Base-by-base conservation (phyloP, 2,329 filamentous ascomycete species). In the Escovopsis sp. region DNA sequence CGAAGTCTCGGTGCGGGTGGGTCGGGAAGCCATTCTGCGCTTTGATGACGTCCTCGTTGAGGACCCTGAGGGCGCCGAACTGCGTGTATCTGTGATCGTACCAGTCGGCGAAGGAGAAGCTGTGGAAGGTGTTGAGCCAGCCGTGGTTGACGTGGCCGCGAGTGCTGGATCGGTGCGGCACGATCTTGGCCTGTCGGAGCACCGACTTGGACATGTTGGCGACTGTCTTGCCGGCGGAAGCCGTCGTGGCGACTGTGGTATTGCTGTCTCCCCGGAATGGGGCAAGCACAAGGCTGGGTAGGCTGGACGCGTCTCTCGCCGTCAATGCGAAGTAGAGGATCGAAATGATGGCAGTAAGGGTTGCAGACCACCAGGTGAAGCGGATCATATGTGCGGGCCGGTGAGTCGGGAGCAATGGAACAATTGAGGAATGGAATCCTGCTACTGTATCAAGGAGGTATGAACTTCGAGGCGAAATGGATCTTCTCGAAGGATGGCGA, bases 121-220 rank as follows among this genome's bases (percentile, higher is more conserved):
- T 83, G 63, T 92, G 84, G 61, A 81, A 90, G 7, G 78, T 79
- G 60, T 88, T 80, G 8, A 93, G 71, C 85, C 85, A 93, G 55
- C 80, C 83, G 55, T 92, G 82, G 54, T 92, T 73, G 26, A 73
- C 70, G 55, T 87, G 79, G 23, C 85, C 85, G 35, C 86, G 72
- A 31, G 70, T 65, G 39, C 66, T 63, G 45, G 81, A 90, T 39
- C 72, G 74, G 43, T 86, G 81, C 35, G 79, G 78, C 27, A 70
- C 72, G 60, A 92, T 79, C 49, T 80, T 82, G 47, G 76, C 76
- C 56, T 79, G 70, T 27, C 65, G 57, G 41, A 80, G 71, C 35
- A 45, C 40, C 27, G 69, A 61, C 55, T 72, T 75, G 37, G 73
- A 66, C 72, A 79, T 79, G 48, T 60, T 60, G 46, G 53, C 60